Evolutionary conservation across 2,329 filamentous ascomycete genomes (phyloP).

Genomic region (Aspergillus oerlinghausenensis): DNA sequence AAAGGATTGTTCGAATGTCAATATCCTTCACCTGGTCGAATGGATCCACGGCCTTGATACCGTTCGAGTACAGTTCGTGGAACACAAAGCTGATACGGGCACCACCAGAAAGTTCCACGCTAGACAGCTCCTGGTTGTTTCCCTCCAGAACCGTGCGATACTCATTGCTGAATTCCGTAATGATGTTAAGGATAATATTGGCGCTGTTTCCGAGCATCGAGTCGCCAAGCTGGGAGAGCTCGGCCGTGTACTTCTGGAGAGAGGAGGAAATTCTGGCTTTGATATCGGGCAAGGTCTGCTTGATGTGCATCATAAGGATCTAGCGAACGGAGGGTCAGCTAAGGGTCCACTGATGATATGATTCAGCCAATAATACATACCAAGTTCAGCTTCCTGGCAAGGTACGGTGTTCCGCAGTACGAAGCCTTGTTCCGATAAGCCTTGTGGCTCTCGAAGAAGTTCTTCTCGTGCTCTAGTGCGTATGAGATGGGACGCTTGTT

Average conservation of each 20-base stretch:
- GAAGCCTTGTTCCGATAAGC: conserved; percentile 97
- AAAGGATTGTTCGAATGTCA: conserved; percentile 92
- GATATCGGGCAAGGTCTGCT: conserved; percentile 97
- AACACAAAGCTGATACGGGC: conserved; percentile 99
- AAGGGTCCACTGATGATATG: not conserved
- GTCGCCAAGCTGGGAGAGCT: conserved; percentile 79
- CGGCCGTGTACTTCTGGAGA: conserved; percentile 81
- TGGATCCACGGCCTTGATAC: conserved; percentile 94
- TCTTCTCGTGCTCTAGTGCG: conserved; percentile 88
- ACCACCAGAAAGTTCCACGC: conserved; percentile 88
- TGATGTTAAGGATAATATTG: conserved; percentile 97
- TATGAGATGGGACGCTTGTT: conserved; percentile 92
- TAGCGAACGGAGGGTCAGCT: conserved; percentile 29
- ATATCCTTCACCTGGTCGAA: conserved; percentile 97
- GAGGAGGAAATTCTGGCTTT: conserved; percentile 95
- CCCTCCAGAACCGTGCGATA: conserved; percentile 95
- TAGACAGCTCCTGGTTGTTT: conserved; percentile 94
- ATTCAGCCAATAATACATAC: conserved; percentile 32
- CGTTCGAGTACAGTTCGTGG: conserved; percentile 96
- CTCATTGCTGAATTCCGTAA: conserved; percentile 97
- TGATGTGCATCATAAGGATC: conserved; percentile 99
- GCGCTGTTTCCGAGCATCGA: conserved; percentile 93
- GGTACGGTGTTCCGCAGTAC: conserved; percentile 96
- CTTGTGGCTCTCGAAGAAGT: conserved; percentile 98
- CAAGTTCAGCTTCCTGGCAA: conserved; percentile 93